phyloP scores from a whole-genome alignment of 2,329 filamentous ascomycete genomes.

The Aspergillus spinulosporus region DNA sequence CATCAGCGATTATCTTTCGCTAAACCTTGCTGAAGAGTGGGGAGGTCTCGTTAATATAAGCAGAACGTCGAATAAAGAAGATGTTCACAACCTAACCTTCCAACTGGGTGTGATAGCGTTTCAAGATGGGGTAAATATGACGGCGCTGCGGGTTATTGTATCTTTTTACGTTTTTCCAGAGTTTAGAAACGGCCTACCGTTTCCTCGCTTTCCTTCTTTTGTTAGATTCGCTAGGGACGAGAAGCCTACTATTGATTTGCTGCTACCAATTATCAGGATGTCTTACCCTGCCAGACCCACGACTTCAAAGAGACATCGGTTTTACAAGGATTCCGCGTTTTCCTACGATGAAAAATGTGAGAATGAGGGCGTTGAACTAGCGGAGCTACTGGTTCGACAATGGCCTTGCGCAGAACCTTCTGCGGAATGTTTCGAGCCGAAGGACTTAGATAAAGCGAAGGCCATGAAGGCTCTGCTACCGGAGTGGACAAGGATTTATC shows the following conservation, averaged over 20 bases:
- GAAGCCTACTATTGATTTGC: not conserved
- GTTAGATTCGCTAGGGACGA: not conserved
- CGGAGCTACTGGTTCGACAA: slow-evolving; percentile 44
- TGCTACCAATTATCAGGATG: not conserved
- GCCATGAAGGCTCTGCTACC: slow-evolving; percentile 33
- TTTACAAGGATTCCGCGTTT: slow-evolving; percentile 16
- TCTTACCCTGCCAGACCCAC: not conserved
- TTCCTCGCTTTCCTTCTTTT: slow-evolving; percentile 31
- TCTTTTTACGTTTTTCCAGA: slow-evolving; percentile 47
- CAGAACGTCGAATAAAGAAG: slow-evolving; percentile 17
- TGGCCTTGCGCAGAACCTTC: slow-evolving; percentile 48
- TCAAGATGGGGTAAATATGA: slow-evolving; percentile 38
- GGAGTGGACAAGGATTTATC: slow-evolving; percentile 52
- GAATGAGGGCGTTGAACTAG: slow-evolving; percentile 41
- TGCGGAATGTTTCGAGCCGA: slow-evolving; percentile 27
- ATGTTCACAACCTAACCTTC: slow-evolving; percentile 45
- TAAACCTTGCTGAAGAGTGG: slow-evolving; percentile 45
- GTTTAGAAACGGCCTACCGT: slow-evolving; percentile 37
- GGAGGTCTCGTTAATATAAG: slow-evolving; percentile 46
- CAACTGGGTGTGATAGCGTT: slow-evolving; percentile 50
- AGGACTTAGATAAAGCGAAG: slow-evolving; percentile 38
- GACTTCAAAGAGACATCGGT: slow-evolving; percentile 18
- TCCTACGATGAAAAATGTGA: slow-evolving; percentile 33
- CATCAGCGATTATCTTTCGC: slow-evolving; percentile 43
- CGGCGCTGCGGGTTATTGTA: slow-evolving; percentile 45